These are phyloP conservation scores for Malus hybrid DNA, from an alignment of 331 rosid genomes.

Conservation along the genomic window DNA sequence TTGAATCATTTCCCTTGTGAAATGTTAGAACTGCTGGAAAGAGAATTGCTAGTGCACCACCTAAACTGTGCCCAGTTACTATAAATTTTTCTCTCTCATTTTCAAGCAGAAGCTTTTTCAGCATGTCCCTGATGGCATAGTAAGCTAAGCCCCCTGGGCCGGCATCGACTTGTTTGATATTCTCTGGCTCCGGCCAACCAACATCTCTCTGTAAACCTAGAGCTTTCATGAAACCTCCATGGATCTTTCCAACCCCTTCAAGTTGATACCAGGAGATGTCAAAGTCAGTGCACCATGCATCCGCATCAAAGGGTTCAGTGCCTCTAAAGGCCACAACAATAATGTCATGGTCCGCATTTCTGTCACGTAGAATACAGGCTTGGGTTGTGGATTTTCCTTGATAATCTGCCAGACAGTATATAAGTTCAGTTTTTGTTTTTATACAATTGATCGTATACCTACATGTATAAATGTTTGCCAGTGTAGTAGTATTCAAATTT, in stretches of 20 bases:
- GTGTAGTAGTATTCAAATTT: too few species aligned
- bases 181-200: slow-evolving; percentile 59
- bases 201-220: slow-evolving; percentile 46
- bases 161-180: slow-evolving; percentile 11
- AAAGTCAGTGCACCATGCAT: slow-evolving; percentile 79
- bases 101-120: slow-evolving; percentile 25
- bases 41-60: slow-evolving; percentile 77
- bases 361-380: slow-evolving; percentile 50
- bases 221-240: slow-evolving; percentile 85
- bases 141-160: slow-evolving; percentile 39
- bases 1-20: slow-evolving; percentile 40
- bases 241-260: slow-evolving; percentile 45
- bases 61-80: slow-evolving; percentile 75
- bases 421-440: not conserved
- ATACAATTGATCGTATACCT: not conserved
- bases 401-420: slow-evolving; percentile 30
- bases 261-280: slow-evolving; percentile 80
- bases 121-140: slow-evolving; percentile 46
- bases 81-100: slow-evolving; percentile 41
- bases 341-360: slow-evolving; percentile 29
- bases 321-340: slow-evolving; percentile 81
- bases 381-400: slow-evolving; percentile 65
- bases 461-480: not conserved
- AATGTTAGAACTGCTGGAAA: slow-evolving; percentile 48
- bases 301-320: slow-evolving; percentile 72